phyloP scores from a whole-genome alignment of 371 early-diverging fungal species.

The Fennellomyces sp. region DNA sequence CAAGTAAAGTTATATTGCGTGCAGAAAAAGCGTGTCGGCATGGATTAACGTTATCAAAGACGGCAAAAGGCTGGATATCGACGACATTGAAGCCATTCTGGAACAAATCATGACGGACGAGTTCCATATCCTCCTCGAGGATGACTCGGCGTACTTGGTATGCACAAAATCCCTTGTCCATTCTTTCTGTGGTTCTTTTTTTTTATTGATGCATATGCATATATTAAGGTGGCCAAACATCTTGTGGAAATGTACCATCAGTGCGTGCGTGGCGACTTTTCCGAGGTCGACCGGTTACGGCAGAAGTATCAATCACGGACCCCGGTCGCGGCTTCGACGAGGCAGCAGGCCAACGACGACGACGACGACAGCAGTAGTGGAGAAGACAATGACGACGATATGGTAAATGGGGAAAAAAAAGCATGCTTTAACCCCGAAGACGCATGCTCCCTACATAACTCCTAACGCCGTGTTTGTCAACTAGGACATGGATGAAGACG shows the following conservation, averaged over 20 bases:
- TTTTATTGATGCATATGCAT: neutral
- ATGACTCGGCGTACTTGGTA: constrained; percentile 61
- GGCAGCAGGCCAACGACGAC: constrained; percentile 23
- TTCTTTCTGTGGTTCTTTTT: neutral
- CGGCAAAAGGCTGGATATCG: constrained; percentile 61
- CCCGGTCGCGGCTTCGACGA: constrained; percentile 25
- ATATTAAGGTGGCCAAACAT: constrained; percentile 49
- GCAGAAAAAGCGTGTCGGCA: too few species aligned
- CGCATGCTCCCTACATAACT: too few species aligned
- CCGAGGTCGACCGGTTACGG: constrained; percentile 53
- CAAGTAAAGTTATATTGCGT: too few species aligned
- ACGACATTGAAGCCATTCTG: constrained; percentile 67
- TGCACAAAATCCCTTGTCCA: neutral
- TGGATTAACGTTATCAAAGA: too few species aligned
- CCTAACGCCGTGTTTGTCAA: neutral
- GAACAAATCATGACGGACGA: constrained; percentile 70
- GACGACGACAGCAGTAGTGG: constrained; percentile 28
- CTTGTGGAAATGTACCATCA: constrained; percentile 51
- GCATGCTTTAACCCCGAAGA: too few species aligned
- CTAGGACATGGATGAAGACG: constrained; percentile 12
- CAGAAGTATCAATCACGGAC: constrained; percentile 41
- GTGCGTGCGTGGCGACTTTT: constrained; percentile 56
- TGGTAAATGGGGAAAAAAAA: too few species aligned
- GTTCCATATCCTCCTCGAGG: constrained; percentile 66
- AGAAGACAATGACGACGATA: constrained; percentile 31